Percentiles rank a stretch among this genome's conserved stretches.
Conservation (phyloP, 2,329 filamentous ascomycete species). For the Metarhizium sp. region DNA sequence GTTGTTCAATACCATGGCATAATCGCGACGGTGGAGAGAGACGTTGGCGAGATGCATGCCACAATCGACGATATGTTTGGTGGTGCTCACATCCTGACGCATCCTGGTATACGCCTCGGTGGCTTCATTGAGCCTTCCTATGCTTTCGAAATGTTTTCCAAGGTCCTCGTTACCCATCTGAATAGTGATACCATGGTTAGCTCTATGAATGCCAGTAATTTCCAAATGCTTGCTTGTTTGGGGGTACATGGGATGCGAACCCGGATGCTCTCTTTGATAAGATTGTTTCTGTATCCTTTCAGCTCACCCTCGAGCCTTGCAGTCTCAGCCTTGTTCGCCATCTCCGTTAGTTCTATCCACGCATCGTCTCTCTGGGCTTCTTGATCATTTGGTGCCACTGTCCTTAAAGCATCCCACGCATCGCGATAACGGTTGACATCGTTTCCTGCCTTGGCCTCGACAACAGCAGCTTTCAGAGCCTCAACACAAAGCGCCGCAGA, state of each 20-base stretch:
- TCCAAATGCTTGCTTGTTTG: not conserved
- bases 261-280: conserved; percentile 93
- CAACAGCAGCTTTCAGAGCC: conserved; percentile 68
- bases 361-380: conserved; percentile 56
- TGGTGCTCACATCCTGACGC: conserved; percentile 80
- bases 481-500: conserved; percentile 70
- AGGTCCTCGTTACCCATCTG: conserved; percentile 94
- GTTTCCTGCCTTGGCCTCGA: conserved; percentile 65
- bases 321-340: conserved; percentile 59
- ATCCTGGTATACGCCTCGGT: conserved; percentile 75
- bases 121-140: conserved; percentile 64
- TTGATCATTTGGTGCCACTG: conserved; percentile 55
- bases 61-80: conserved; percentile 76
- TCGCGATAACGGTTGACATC: conserved; percentile 65
- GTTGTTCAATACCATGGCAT: conserved; percentile 55
- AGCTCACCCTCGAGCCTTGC: conserved; percentile 74
- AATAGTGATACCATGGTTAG: conserved; percentile 5
- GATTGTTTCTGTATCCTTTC: conserved; percentile 89
- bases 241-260: conserved; percentile 32
- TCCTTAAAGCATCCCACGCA: conserved; percentile 54
- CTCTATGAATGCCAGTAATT: not conserved
- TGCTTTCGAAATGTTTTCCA: conserved; percentile 71
- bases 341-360: conserved; percentile 67
- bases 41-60: conserved; percentile 69
- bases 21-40: conserved; percentile 67